These are phyloP conservation scores for Priceomyces fermenticarens DNA, from an alignment of 805 yeast genomes.

Conservation along the genomic window DNA sequence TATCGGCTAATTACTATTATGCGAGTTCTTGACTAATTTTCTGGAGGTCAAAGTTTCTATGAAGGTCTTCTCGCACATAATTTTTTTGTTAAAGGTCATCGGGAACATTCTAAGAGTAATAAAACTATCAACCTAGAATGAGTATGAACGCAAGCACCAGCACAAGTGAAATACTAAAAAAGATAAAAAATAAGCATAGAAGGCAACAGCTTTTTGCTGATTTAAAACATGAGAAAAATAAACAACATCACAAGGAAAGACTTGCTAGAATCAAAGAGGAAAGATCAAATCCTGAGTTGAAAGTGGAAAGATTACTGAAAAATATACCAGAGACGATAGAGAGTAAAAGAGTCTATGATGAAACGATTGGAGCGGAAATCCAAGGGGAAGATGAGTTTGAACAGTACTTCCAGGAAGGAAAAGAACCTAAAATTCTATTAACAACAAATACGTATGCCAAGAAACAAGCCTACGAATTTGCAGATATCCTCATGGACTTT, in stretches of 20 bases:
- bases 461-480: conserved; percentile 85
- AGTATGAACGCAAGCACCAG: conserved; percentile 4
- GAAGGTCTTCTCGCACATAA: not conserved
- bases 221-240: conserved; percentile 70
- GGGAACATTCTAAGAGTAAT: not conserved
- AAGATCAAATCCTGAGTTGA: conserved; percentile 74
- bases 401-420: conserved; percentile 47
- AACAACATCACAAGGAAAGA: conserved; percentile 72
- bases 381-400: conserved; percentile 68
- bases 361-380: conserved; percentile 62
- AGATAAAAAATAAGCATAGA: conserved; percentile 70
- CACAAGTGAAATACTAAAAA: conserved; percentile 31
- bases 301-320: conserved; percentile 70
- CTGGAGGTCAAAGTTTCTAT: no score
- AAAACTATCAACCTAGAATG: conserved; percentile 10
- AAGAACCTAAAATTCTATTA: conserved; percentile 74
- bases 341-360: conserved; percentile 80
- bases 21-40: no score
- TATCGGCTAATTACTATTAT: not conserved
- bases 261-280: conserved; percentile 87
- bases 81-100: not conserved
- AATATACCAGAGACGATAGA: conserved; percentile 85
- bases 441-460: conserved; percentile 88
- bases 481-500: conserved; percentile 78
- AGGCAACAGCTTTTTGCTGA: conserved; percentile 77